Evolutionary conservation across 768 basidiomycete genomes (phyloP).

Genomic region (Candolleomyces aberdarensis): DNA sequence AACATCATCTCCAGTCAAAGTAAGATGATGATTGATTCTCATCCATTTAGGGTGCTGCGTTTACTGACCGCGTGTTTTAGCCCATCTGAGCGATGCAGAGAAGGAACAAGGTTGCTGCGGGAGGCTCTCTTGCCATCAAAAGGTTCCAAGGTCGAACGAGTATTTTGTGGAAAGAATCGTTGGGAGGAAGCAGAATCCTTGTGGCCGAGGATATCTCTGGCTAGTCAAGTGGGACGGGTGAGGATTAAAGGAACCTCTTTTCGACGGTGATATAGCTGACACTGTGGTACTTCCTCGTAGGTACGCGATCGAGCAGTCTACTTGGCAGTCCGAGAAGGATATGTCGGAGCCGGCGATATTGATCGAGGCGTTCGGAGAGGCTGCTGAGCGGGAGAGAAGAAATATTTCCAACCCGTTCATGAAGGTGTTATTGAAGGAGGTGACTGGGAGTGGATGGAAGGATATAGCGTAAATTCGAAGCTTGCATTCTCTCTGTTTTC

Average conservation of each 20-base stretch:
- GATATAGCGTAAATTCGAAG: background rate
- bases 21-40: background rate
- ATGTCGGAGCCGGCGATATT: conserved; percentile 27
- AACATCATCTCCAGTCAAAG: background rate
- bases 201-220: conserved; percentile 18
- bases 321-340: conserved; percentile 30
- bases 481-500: background rate
- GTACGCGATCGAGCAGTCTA: conserved; percentile 27
- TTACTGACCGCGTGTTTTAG: background rate
- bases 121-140: conserved; percentile 26
- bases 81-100: background rate
- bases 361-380: conserved; percentile 25
- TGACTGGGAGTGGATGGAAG: conserved; percentile 22
- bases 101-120: conserved; percentile 14
- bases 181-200: conserved; percentile 22
- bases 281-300: conserved; percentile 13
- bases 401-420: conserved; percentile 18
- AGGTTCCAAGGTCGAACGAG: conserved; percentile 4
- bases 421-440: conserved; percentile 27
- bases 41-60: background rate
- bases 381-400: conserved; percentile 22
- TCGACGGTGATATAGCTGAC: background rate
- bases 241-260: conserved; percentile 4
- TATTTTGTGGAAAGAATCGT: conserved; percentile 32
- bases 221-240: conserved; percentile 39